Conservation (phyloP, 768 basidiomycete species). For the Hericium coralloides region DNA sequence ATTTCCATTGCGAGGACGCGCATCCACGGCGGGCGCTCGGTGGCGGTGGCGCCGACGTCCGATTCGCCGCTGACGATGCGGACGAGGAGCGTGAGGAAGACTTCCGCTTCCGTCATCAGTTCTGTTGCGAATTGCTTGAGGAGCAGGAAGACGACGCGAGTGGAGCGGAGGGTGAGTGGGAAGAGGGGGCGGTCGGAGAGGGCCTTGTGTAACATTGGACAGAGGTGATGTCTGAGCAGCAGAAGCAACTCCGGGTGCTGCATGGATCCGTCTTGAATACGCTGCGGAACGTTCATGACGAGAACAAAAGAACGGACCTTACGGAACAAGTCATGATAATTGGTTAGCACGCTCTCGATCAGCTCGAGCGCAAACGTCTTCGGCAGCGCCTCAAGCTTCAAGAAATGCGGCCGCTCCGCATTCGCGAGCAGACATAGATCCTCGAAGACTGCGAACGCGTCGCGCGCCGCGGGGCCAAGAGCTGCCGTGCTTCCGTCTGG, state of each 20-base stretch:
- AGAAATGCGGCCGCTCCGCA: conserved; percentile 69
- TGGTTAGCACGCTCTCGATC: conserved; percentile 92
- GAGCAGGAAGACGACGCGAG: conserved; percentile 87
- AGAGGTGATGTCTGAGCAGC: conserved; percentile 84
- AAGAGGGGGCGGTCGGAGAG: conserved; percentile 79
- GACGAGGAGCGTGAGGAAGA: conserved; percentile 72
- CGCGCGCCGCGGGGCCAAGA: conserved; percentile 69
- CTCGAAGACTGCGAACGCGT: conserved; percentile 84
- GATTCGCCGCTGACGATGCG: conserved; percentile 50
- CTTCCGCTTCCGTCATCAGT: conserved; percentile 75
- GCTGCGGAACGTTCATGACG: background rate
- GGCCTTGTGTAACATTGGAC: conserved; percentile 79
- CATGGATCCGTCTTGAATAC: background rate
- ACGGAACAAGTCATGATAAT: conserved; percentile 80
- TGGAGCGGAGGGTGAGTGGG: conserved; percentile 83
- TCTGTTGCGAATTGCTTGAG: conserved; percentile 85
- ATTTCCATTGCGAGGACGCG: conserved; percentile 15
- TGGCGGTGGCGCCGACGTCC: conserved; percentile 46
- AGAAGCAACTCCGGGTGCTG: conserved; percentile 79
- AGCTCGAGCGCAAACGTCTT: conserved; percentile 96
- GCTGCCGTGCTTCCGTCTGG: conserved; percentile 59
- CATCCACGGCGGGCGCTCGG: conserved; percentile 11
- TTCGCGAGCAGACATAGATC: conserved; percentile 88
- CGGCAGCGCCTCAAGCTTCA: conserved; percentile 74
- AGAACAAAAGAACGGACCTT: conserved; percentile 38